Conservation (phyloP, 805 yeast species). For the Wickerhamiella siamensis region DNA sequence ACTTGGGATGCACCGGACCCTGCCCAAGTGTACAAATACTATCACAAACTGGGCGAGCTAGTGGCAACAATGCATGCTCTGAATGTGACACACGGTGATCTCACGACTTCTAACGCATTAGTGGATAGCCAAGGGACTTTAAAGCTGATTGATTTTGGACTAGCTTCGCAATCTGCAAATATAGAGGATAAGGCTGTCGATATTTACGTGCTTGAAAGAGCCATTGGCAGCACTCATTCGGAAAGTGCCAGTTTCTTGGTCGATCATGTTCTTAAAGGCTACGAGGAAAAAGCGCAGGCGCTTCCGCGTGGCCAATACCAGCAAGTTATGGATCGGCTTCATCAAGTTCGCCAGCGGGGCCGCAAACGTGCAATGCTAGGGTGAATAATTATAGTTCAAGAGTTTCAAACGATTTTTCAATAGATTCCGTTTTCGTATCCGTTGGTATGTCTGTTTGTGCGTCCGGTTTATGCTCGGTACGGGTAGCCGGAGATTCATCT, state of each 20-base stretch:
- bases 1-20: conserved; percentile 23
- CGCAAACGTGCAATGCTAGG: conserved; percentile 94
- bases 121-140: conserved; percentile 21
- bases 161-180: conserved; percentile 50
- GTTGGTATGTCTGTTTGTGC: neutral
- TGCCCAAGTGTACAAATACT: conserved; percentile 3
- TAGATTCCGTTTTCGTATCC: neutral
- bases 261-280: conserved; percentile 61
- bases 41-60: conserved; percentile 31
- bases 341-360: conserved; percentile 81
- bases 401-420: neutral
- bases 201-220: conserved; percentile 83
- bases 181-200: conserved; percentile 94
- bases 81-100: conserved; percentile 84
- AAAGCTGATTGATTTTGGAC: conserved; percentile 77
- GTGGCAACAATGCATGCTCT: conserved; percentile 53
- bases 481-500: neutral
- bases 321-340: conserved; percentile 52
- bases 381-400: conserved; percentile 16
- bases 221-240: conserved; percentile 83
- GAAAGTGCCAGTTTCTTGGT: conserved; percentile 48
- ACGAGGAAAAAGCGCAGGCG: no score
- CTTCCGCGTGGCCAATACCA: conserved; percentile 12
- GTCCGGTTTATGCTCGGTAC: neutral
- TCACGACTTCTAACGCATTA: conserved; percentile 80